Conservation (phyloP, 768 basidiomycete genomes). For the Termitomyces sp. region DNA sequence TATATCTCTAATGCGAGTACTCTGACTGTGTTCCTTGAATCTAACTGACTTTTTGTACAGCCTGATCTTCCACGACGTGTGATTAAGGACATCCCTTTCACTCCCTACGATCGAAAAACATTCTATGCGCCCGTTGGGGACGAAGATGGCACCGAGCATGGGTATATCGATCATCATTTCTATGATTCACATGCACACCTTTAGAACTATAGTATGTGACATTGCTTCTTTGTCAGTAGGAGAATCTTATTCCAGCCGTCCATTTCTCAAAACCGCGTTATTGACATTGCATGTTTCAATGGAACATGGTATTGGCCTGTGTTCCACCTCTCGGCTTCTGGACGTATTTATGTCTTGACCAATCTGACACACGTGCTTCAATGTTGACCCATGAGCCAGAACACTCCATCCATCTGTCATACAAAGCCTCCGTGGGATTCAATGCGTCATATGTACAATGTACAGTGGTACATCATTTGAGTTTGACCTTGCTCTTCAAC, state of each 20-base stretch:
- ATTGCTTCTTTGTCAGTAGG: not conserved
- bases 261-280: not conserved
- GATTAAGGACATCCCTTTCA: not conserved
- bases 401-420: not conserved
- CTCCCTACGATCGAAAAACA: conserved; percentile 1
- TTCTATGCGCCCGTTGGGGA: conserved; percentile 2
- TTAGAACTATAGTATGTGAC: not conserved
- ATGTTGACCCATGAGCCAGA: not conserved
- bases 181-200: not conserved
- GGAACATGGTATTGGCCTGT: not conserved
- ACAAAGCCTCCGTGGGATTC: not conserved
- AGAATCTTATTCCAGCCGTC: too few species aligned
- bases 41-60: not conserved
- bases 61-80: not conserved
- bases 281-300: not conserved
- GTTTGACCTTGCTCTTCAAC: not conserved
- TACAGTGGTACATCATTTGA: not conserved
- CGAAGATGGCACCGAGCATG: not conserved
- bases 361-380: not conserved
- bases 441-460: not conserved
- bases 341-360: not conserved
- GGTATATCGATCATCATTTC: conserved; percentile 2
- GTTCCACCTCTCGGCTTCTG: not conserved
- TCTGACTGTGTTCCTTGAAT: not conserved
- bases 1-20: conserved; percentile 30